Evolutionary conservation across 2,329 filamentous ascomycete species (phyloP), one percentile per base, ranked within the genome.

Genomic region (Aspergillus aculeatinus): DNA sequence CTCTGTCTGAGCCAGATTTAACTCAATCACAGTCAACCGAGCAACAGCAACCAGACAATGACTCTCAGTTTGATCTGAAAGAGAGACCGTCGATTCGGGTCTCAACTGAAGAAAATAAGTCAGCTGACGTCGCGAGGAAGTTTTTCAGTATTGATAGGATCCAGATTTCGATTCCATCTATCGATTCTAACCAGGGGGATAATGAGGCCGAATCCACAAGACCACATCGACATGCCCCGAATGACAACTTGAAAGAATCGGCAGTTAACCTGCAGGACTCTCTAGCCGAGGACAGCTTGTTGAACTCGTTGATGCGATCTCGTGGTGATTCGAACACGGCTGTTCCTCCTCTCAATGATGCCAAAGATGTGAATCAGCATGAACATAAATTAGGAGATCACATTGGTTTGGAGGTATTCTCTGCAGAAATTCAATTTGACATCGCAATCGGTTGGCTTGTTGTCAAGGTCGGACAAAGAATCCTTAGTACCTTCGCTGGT

Each of bases 391-490:
- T 4, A 50, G 55, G n/a, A 29, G 56, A 67, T 23, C 62, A 67
- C 5, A 60, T 77, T 23, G 67, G 65, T 12, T 60, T 76, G 49
- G 75, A 77, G 50, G 62, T 79, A 5, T 67, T 65, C 11, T 71
- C 70, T 6, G 53, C 68, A 16, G 63, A 67, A 2, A 50, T 76
- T 10, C 72, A 73, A 44, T 72, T 78, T 54, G 77, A 79, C 61
- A 77, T 77, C 58, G 69, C 77, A 25, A 74, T 68, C 52, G 77
- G 76, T 5, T 79, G 76, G 76, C 69, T 79, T 55, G 59, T 78
- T 19, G 62, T 68, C 33, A 79, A 77, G 57, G 67, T 74, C 58
- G 69, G 70, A 6, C 74, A 78, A 57, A 72, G 66, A 35, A 39
- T 76, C 12, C 55, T 70, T 11, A 58, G 65, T 49, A 51, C 67